Conservation (phyloP, 2,329 filamentous ascomycete genomes). For the Microsporum audouinii region DNA sequence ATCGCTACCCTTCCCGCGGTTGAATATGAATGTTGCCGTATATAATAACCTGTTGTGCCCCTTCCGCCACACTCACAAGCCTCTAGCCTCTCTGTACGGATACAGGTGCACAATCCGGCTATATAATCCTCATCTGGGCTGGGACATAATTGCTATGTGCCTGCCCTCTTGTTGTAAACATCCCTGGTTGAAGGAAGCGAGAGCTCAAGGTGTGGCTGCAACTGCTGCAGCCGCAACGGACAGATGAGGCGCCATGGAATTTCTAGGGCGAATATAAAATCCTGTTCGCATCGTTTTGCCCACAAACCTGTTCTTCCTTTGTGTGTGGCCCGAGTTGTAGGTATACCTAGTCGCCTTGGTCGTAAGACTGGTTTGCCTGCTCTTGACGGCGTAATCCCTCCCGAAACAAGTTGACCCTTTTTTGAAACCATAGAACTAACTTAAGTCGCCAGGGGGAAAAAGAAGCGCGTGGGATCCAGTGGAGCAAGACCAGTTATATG, state of each 20-base stretch:
- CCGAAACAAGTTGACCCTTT: not conserved
- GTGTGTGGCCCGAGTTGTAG: not conserved
- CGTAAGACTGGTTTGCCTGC: not conserved
- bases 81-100: no score
- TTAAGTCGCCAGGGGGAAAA: not conserved
- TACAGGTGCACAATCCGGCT: not conserved
- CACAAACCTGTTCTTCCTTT: not conserved
- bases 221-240: conserved; percentile 1
- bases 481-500: not conserved
- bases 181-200: not conserved
- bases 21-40: not conserved
- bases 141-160: not conserved
- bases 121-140: not conserved
- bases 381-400: not conserved
- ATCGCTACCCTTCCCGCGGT: not conserved
- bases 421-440: not conserved
- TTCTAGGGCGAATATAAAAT: not conserved
- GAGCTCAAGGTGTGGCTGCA: not conserved
- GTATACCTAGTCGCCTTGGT: not conserved
- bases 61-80: not conserved
- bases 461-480: not conserved
- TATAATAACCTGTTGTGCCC: not conserved
- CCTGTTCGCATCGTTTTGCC: not conserved
- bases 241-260: not conserved
- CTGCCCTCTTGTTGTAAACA: not conserved